Evolutionary conservation across 495 filamentous ascomycete genomes (phyloP).

Genomic region (Elasticomyces elasticus): DNA sequence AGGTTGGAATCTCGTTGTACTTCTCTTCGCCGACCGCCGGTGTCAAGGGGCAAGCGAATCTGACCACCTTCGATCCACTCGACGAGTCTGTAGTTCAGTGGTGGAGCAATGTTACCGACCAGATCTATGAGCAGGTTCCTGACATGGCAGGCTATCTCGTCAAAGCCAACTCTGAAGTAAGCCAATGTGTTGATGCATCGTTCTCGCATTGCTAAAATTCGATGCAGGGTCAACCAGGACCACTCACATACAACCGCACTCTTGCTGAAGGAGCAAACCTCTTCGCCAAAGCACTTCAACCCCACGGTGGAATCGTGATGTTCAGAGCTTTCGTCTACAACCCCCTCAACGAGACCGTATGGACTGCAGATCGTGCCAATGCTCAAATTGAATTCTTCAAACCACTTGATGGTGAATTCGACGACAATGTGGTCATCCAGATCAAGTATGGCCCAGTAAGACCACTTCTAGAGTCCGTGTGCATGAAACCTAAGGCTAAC

Average conservation of each 20-base stretch:
- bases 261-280: slow-evolving; percentile 61
- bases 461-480: too few relatives aligned
- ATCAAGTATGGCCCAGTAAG: slow-evolving; percentile 69
- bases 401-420: slow-evolving; percentile 53
- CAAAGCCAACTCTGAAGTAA: slow-evolving; percentile 57
- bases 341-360: slow-evolving; percentile 46
- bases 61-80: slow-evolving; percentile 56
- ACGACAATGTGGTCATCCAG: slow-evolving; percentile 60
- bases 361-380: slow-evolving; percentile 60
- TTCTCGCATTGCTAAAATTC: neutral
- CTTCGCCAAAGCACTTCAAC: slow-evolving; percentile 50
- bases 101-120: slow-evolving; percentile 50
- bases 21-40: slow-evolving; percentile 51
- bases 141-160: slow-evolving; percentile 62
- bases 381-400: slow-evolving; percentile 60
- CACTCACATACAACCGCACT: slow-evolving; percentile 58
- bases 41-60: slow-evolving; percentile 36
- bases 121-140: slow-evolving; percentile 50
- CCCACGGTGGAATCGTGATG: slow-evolving; percentile 58
- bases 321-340: slow-evolving; percentile 70
- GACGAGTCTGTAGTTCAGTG: slow-evolving; percentile 48
- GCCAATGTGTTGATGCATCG: neutral
- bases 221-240: slow-evolving; percentile 51
- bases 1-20: slow-evolving; percentile 55
- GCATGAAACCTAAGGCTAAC: too few relatives aligned